Percentiles rank a stretch among this genome's conserved stretches.
Conservation (phyloP, 139 green algal genomes). For the Trebouxia sp. region DNA sequence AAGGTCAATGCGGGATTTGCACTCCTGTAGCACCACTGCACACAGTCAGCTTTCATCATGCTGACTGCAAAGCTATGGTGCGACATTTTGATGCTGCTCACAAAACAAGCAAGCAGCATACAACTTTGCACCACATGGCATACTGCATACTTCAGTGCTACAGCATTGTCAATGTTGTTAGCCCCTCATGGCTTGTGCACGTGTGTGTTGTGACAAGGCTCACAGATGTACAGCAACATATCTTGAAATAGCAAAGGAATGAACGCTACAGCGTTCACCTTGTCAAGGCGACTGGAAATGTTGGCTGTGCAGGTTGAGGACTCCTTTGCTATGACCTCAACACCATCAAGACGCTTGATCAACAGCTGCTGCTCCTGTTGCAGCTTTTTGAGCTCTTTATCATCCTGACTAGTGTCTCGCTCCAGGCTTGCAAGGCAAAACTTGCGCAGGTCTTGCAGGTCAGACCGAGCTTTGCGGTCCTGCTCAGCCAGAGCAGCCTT, state of each 20-base stretch:
- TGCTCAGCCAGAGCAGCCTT: background rate
- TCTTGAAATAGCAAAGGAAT: background rate
- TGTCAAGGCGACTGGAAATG: background rate
- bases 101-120: background rate
- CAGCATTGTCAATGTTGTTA: background rate
- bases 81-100: background rate
- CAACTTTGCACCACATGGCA: background rate
- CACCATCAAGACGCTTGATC: no score
- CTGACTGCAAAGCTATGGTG: background rate
- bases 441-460: constrained; percentile 8
- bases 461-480: background rate
- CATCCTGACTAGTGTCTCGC: background rate
- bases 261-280: background rate
- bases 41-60: background rate
- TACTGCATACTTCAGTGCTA: background rate
- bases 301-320: background rate
- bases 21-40: background rate
- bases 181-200: background rate
- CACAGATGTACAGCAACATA: background rate
- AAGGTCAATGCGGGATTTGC: background rate
- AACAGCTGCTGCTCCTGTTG: constrained; percentile 4
- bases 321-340: background rate
- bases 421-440: constrained; percentile 17
- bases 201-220: background rate
- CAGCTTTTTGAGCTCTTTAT: background rate